Percentiles rank a stretch among this genome's conserved stretches.
Conservation (phyloP, 371 early-diverging fungal species). For the Catenaria anguillulae region DNA sequence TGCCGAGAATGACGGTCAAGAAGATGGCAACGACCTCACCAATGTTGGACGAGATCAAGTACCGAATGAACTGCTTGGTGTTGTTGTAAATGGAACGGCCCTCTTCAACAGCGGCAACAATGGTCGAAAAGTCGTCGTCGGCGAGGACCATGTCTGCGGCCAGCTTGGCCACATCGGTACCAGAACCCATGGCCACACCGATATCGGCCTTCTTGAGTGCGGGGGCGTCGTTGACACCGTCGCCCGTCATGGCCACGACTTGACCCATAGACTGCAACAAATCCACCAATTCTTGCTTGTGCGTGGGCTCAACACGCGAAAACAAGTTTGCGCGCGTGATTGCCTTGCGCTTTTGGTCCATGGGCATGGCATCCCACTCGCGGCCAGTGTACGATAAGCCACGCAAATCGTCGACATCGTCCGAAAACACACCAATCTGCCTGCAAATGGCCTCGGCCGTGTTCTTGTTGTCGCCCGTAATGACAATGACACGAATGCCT, state of each 20-base stretch:
- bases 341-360: conserved; percentile 50
- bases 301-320: conserved; percentile 84
- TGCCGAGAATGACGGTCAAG: conserved; percentile 73
- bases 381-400: conserved; percentile 81
- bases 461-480: conserved; percentile 94
- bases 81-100: conserved; percentile 94
- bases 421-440: conserved; percentile 76
- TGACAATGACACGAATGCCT: conserved; percentile 94
- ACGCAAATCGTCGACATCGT: conserved; percentile 40
- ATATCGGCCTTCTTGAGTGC: conserved; percentile 95
- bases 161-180: conserved; percentile 94
- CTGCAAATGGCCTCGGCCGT: conserved; percentile 92
- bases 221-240: conserved; percentile 72
- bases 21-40: conserved; percentile 49
- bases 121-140: conserved; percentile 95
- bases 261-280: conserved; percentile 67
- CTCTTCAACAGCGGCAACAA: conserved; percentile 89
- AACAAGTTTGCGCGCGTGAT: conserved; percentile 68
- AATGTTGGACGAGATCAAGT: conserved; percentile 22
- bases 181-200: conserved; percentile 96
- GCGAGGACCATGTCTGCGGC: conserved; percentile 95
- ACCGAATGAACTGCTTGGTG: conserved; percentile 93
- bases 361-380: conserved; percentile 72
- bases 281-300: conserved; percentile 86
- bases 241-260: conserved; percentile 76